Evolutionary conservation across 768 basidiomycete genomes (phyloP).

Genomic region (Pholiota microspora): DNA sequence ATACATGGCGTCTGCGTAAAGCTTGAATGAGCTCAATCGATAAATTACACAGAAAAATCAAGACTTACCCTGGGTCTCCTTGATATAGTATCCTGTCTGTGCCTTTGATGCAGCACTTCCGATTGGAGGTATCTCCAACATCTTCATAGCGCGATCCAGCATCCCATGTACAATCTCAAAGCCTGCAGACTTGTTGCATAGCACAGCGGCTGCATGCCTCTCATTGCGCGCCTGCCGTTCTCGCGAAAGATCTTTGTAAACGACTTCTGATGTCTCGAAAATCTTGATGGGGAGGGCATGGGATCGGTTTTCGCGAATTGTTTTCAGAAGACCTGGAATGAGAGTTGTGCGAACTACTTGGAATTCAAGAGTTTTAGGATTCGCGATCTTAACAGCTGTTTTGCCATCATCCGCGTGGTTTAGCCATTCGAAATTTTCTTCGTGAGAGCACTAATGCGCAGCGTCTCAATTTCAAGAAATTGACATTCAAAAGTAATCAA

Average conservation of each 20-base stretch:
- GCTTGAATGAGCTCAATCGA: background rate
- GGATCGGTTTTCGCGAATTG: conserved; percentile 93
- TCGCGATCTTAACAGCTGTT: conserved; percentile 87
- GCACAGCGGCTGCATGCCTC: conserved; percentile 85
- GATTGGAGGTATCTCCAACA: conserved; percentile 88
- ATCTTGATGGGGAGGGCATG: conserved; percentile 90
- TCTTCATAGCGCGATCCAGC: conserved; percentile 93
- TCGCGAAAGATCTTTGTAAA: conserved; percentile 74
- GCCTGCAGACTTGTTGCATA: conserved; percentile 96
- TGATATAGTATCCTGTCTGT: conserved; percentile 86
- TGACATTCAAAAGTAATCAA: background rate
- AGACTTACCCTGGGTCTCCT: conserved; percentile 76
- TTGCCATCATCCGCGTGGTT: conserved; percentile 83
- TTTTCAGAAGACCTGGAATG: conserved; percentile 94
- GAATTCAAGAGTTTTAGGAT: conserved; percentile 97
- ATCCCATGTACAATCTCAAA: conserved; percentile 97
- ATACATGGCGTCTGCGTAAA: conserved; percentile 78
- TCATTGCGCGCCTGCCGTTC: conserved; percentile 89
- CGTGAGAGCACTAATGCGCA: conserved; percentile 89
- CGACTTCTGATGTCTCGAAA: conserved; percentile 93
- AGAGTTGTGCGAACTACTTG: conserved; percentile 97
- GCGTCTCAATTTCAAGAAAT: conserved; percentile 3
- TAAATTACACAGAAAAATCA: background rate
- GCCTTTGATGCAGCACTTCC: conserved; percentile 51
- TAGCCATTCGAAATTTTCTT: conserved; percentile 95